Evolutionary conservation across 2,329 filamentous ascomycete species (phyloP).

Genomic region (Xylariaceae sp.): DNA sequence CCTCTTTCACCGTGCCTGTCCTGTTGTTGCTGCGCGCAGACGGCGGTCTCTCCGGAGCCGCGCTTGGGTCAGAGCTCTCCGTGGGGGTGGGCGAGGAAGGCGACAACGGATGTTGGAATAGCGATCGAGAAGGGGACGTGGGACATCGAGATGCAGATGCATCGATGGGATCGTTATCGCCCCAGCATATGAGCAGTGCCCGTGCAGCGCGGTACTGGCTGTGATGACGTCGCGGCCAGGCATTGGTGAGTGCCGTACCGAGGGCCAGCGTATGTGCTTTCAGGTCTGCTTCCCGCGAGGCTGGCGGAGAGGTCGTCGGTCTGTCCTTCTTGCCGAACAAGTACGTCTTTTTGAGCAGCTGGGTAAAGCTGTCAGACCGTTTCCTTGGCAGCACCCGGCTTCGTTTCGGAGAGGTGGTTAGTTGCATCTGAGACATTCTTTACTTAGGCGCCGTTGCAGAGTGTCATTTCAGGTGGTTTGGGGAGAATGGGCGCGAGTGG

Average conservation of each 20-base stretch:
- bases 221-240: constrained; percentile 23
- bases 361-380: neutral
- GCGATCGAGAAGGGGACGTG: neutral
- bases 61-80: no score
- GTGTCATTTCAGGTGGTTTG: no score
- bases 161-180: neutral
- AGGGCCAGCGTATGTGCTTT: constrained; percentile 3
- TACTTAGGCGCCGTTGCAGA: no score
- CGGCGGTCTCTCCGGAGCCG: no score
- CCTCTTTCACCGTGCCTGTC: neutral
- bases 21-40: neutral
- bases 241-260: neutral
- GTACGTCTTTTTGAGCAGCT: neutral
- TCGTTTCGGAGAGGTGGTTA: no score
- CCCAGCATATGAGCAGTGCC: constrained; percentile 27
- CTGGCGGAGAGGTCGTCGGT: neutral
- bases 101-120: no score
- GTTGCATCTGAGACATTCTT: no score
- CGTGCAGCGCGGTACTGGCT: constrained; percentile 17
- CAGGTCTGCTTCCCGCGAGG: neutral
- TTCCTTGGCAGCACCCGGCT: no score
- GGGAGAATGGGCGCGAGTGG: no score
- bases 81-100: no score
- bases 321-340: neutral
- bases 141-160: neutral